Conservation (phyloP, 345 rosid species). For the Gossypioides kirkii region DNA sequence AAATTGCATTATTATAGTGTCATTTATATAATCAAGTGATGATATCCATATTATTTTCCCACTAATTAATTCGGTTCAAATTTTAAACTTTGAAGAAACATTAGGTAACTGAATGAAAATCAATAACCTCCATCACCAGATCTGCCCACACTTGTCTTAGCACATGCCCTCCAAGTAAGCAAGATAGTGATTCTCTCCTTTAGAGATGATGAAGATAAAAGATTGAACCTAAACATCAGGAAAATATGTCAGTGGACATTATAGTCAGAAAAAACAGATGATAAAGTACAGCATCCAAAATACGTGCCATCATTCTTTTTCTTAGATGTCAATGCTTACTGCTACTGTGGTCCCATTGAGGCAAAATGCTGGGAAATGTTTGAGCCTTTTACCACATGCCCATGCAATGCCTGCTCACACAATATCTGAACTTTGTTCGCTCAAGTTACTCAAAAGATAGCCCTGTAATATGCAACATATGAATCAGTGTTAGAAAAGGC, state of each 20-base stretch:
- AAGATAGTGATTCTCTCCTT: constrained; percentile 66
- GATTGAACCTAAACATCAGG: constrained; percentile 57
- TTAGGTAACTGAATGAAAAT: too few relatives aligned
- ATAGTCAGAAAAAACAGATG: constrained; percentile 11
- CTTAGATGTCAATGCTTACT: constrained; percentile 38
- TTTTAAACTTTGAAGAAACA: too few relatives aligned
- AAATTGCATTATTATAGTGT: too few relatives aligned
- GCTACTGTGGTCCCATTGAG: constrained; percentile 75
- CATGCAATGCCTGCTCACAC: constrained; percentile 80
- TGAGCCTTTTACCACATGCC: constrained; percentile 89
- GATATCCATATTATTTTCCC: too few relatives aligned
- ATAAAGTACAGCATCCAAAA: neutral
- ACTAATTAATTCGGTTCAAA: too few relatives aligned
- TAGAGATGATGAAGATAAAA: constrained; percentile 87
- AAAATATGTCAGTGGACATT: constrained; percentile 16
- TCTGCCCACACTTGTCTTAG: constrained; percentile 80
- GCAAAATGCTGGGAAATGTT: constrained; percentile 81
- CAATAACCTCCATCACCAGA: too few relatives aligned
- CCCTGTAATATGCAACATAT: constrained; percentile 44
- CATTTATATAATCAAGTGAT: too few relatives aligned
- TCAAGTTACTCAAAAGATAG: constrained; percentile 41
- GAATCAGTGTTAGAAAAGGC: constrained; percentile 6
- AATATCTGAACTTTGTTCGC: constrained; percentile 59
- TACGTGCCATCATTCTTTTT: neutral
- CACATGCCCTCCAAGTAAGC: constrained; percentile 98